Evolutionary conservation across 2,329 filamentous ascomycete genomes (phyloP).

Genomic region (Blumeriella jaapii): DNA sequence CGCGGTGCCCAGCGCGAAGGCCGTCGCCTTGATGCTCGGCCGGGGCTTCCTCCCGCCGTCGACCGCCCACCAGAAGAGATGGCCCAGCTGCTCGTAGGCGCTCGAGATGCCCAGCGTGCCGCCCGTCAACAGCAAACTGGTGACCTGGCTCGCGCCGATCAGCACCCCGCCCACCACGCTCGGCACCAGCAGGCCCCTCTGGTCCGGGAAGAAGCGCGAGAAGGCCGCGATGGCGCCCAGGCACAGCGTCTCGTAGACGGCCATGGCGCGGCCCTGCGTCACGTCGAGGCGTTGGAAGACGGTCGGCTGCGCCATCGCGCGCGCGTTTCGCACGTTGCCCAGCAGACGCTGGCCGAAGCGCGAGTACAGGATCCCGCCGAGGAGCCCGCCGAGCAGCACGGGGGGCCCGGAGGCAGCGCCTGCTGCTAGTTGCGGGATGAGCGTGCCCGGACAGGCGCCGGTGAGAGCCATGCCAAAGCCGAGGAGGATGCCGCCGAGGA

Average conservation of each 20-base stretch:
- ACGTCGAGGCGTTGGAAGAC: conserved; percentile 13
- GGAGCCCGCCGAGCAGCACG: conserved; percentile 40
- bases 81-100: conserved; percentile 49
- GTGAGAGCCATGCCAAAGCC: conserved; percentile 56
- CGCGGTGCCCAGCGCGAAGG: conserved; percentile 42
- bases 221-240: conserved; percentile 7
- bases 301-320: conserved; percentile 10
- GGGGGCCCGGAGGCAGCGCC: conserved; percentile 25
- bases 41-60: not conserved
- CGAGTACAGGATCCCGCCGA: conserved; percentile 41
- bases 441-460: conserved; percentile 53
- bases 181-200: conserved; percentile 7
- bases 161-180: conserved; percentile 40
- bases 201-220: conserved; percentile 5
- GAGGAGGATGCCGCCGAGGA: conserved; percentile 49
- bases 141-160: conserved; percentile 46
- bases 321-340: not conserved
- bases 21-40: conserved; percentile 21
- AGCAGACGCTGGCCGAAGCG: conserved; percentile 4
- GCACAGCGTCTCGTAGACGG: conserved; percentile 16
- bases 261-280: conserved; percentile 4
- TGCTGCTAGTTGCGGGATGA: conserved; percentile 44
- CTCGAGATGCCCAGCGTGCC: conserved; percentile 48
- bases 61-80: conserved; percentile 34
- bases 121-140: conserved; percentile 41